These are phyloP conservation scores for Clarireedia hainanense DNA, from an alignment of 2,329 filamentous ascomycete genomes.

Conservation along the genomic window DNA sequence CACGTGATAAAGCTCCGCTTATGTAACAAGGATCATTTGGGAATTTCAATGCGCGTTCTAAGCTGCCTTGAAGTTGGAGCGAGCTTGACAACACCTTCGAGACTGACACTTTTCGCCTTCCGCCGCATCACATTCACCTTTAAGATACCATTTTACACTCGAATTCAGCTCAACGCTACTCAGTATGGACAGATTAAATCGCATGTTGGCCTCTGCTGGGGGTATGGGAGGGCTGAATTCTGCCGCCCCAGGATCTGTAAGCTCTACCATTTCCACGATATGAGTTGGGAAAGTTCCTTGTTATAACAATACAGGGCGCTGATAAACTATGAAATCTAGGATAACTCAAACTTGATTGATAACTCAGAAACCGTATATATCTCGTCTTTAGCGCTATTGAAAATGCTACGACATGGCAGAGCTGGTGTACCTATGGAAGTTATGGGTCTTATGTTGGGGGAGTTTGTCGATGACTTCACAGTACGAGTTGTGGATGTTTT, in stretches of 20 bases:
- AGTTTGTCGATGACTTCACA: slow-evolving; percentile 98
- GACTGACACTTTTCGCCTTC: slow-evolving; percentile 3
- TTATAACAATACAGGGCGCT: slow-evolving; percentile 3
- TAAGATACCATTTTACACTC: slow-evolving; percentile 1
- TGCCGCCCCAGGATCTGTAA: slow-evolving; percentile 52
- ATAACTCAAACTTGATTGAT: slow-evolving; percentile 87
- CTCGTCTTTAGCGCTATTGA: slow-evolving; percentile 89
- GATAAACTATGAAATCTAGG: slow-evolving; percentile 41
- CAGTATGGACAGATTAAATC: slow-evolving; percentile 82
- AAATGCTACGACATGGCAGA: slow-evolving; percentile 97
- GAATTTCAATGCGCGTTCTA: slow-evolving; percentile 9
- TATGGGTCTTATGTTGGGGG: slow-evolving; percentile 98
- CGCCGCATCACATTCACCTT: neutral
- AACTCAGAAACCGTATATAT: slow-evolving; percentile 99
- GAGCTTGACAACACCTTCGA: slow-evolving; percentile 11
- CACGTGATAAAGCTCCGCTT: neutral
- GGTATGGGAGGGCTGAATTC: slow-evolving; percentile 54
- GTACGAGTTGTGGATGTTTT: slow-evolving; percentile 98
- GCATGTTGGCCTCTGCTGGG: slow-evolving; percentile 71
- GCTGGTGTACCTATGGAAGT: slow-evolving; percentile 99
- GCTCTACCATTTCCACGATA: slow-evolving; percentile 23
- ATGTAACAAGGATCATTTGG: neutral
- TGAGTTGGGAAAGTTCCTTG: slow-evolving; percentile 5
- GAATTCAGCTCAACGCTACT: slow-evolving; percentile 2
- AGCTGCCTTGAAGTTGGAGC: slow-evolving; percentile 15